These are phyloP conservation scores for Salinomyces thailandicus DNA, from an alignment of 2,329 filamentous ascomycete species.

Conservation along the genomic window DNA sequence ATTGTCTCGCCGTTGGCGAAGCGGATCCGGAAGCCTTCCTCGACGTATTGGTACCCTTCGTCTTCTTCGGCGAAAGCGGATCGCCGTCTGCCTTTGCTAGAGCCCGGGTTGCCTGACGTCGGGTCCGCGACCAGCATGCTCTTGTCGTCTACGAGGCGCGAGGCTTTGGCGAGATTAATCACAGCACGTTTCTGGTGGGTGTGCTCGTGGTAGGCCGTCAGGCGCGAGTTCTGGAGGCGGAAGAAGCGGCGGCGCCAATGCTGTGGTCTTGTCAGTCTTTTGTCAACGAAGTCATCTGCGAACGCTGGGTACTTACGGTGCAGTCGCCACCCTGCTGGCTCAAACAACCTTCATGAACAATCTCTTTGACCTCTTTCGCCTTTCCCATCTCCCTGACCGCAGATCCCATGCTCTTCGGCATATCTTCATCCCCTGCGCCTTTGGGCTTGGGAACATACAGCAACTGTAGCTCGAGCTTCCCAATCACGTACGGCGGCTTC, in stretches of 20 bases:
- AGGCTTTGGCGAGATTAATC: constrained; percentile 90
- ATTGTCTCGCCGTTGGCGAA: constrained; percentile 98
- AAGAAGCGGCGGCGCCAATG: constrained; percentile 98
- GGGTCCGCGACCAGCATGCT: constrained; percentile 74
- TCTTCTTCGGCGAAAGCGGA: constrained; percentile 97
- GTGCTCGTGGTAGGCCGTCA: constrained; percentile 92
- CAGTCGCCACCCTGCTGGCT: constrained; percentile 98
- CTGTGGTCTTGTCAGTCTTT: constrained; percentile 33
- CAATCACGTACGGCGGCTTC: constrained; percentile 88
- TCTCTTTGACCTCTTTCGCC: constrained; percentile 69
- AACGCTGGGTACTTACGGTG: constrained; percentile 55
- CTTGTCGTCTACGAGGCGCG: constrained; percentile 87
- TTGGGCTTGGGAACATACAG: constrained; percentile 90
- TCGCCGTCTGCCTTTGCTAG: constrained; percentile 52
- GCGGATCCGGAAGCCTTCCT: constrained; percentile 96
- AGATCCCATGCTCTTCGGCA: constrained; percentile 99
- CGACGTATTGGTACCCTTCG: constrained; percentile 98
- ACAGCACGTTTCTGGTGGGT: constrained; percentile 91
- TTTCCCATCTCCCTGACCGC: constrained; percentile 89
- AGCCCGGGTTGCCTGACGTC: constrained; percentile 51
- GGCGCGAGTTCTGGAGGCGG: constrained; percentile 78
- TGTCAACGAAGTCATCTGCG: not conserved
- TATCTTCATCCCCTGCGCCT: constrained; percentile 73
- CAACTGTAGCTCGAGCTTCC: constrained; percentile 86
- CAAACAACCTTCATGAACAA: constrained; percentile 70